These are phyloP conservation scores for Entomortierella beljakovae DNA, from an alignment of 192 early-diverging fungal genomes.

Conservation along the genomic window DNA sequence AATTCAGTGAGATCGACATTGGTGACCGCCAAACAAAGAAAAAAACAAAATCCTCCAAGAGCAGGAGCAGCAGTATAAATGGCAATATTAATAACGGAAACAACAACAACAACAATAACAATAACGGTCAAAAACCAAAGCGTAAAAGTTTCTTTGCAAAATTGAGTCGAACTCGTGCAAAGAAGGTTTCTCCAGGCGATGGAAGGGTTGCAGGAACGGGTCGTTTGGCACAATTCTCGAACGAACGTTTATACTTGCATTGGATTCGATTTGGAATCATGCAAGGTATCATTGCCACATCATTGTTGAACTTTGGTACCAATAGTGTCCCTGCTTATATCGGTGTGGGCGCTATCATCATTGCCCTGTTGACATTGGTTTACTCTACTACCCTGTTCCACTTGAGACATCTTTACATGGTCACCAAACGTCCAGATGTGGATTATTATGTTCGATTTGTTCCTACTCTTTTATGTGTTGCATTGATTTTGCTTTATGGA, in stretches of 20 bases:
- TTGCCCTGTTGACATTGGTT: constrained; percentile 28
- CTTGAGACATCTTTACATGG: constrained; percentile 34
- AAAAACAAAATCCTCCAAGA: neutral
- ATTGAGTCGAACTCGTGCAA: constrained; percentile 7
- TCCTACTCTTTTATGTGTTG: constrained; percentile 28
- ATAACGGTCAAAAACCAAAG: constrained; percentile 7
- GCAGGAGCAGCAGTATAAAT: neutral
- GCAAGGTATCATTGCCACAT: constrained; percentile 33
- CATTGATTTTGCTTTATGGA: constrained; percentile 9
- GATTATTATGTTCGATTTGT: constrained; percentile 11
- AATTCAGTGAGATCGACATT: constrained; percentile 11
- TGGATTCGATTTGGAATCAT: constrained; percentile 46
- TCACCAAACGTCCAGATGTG: constrained; percentile 36
- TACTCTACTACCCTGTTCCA: constrained; percentile 38
- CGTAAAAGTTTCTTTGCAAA: constrained; percentile 28
- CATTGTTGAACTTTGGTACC: constrained; percentile 36
- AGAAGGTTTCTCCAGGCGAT: neutral
- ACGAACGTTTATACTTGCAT: constrained; percentile 50
- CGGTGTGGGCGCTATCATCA: constrained; percentile 23
- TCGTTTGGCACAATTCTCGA: constrained; percentile 44
- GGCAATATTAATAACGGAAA: neutral
- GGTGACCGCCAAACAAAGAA: constrained; percentile 4
- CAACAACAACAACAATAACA: neutral
- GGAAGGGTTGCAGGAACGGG: constrained; percentile 20
- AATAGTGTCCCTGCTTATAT: constrained; percentile 17